Percentiles rank a stretch among this genome's conserved stretches.
Evolutionary conservation across 768 basidiomycete species (phyloP).

Genomic region (Macrolepiota fuliginosa): DNA sequence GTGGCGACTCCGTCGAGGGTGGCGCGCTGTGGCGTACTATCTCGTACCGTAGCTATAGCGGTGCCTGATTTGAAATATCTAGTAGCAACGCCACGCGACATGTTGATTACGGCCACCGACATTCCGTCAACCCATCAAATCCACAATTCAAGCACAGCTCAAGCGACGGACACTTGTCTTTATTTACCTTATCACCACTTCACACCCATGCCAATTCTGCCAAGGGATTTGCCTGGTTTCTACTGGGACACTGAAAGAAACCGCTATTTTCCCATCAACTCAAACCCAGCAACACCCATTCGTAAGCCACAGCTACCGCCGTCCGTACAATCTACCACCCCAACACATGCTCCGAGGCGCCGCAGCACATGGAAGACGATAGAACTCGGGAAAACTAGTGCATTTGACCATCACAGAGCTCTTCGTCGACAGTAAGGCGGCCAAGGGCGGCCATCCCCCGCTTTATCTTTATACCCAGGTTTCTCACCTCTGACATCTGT

Average conservation of each 20-base stretch:
- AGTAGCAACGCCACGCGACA: too few relatives aligned
- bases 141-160: too few relatives aligned
- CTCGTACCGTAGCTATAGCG: too few relatives aligned
- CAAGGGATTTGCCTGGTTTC: constrained; percentile 51
- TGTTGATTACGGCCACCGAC: too few relatives aligned
- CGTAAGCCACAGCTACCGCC: constrained; percentile 14
- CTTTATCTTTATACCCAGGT: too few relatives aligned
- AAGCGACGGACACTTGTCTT: not conserved
- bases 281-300: constrained; percentile 25
- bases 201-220: constrained; percentile 17
- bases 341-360: not conserved
- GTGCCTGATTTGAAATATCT: too few relatives aligned
- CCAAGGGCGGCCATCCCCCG: not conserved
- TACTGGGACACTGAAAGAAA: constrained; percentile 51
- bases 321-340: not conserved
- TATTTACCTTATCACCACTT: not conserved
- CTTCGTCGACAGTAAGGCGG: constrained; percentile 4
- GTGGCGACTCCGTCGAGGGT: too few relatives aligned
- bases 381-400: not conserved
- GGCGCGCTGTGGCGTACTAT: too few relatives aligned
- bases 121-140: too few relatives aligned
- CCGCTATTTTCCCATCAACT: constrained; percentile 56
- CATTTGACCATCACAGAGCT: not conserved
- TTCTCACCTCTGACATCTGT: not conserved
- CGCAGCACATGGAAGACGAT: not conserved